These are phyloP conservation scores for Aspergillus transmontanensis DNA, from an alignment of 2,329 filamentous ascomycete species.

Conservation along the genomic window DNA sequence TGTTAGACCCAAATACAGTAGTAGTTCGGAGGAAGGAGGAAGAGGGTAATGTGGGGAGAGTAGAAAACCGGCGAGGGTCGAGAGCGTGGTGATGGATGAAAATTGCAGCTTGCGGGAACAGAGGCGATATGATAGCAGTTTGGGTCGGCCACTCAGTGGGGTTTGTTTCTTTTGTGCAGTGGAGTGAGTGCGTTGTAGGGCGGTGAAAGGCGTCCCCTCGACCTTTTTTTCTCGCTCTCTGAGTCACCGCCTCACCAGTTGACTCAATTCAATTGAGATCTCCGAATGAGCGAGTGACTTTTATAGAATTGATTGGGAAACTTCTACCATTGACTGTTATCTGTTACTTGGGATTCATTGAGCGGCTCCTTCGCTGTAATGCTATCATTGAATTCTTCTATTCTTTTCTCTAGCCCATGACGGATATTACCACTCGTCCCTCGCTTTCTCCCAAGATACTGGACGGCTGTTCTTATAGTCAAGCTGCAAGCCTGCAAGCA, in stretches of 20 bases:
- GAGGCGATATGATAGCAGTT: conserved; percentile 38
- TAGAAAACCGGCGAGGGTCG: conserved; percentile 18
- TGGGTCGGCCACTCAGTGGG: conserved; percentile 31
- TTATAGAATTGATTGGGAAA: not conserved
- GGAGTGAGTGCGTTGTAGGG: conserved; percentile 33
- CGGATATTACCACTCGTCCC: not conserved
- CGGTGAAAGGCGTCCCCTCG: conserved; percentile 27
- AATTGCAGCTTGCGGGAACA: conserved; percentile 35
- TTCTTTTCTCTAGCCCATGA: not conserved
- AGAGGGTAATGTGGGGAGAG: conserved; percentile 10
- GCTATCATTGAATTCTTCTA: not conserved
- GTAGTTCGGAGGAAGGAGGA: conserved; percentile 3
- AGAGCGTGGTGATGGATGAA: conserved; percentile 34
- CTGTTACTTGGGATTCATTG: not conserved
- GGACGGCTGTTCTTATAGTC: not conserved
- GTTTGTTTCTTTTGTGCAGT: conserved; percentile 38
- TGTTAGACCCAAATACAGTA: conserved; percentile 13
- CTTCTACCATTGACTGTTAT: not conserved
- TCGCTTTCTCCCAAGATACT: not conserved
- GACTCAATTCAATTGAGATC: conserved; percentile 3
- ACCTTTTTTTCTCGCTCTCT: conserved; percentile 10
- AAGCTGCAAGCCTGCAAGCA: not conserved
- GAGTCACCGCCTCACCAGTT: conserved; percentile 5
- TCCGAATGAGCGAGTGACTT: not conserved
- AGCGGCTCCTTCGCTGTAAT: not conserved